These are phyloP conservation scores for Agrostemma githago DNA, from an alignment of 148 eudicot genomes.

Conservation along the genomic window DNA sequence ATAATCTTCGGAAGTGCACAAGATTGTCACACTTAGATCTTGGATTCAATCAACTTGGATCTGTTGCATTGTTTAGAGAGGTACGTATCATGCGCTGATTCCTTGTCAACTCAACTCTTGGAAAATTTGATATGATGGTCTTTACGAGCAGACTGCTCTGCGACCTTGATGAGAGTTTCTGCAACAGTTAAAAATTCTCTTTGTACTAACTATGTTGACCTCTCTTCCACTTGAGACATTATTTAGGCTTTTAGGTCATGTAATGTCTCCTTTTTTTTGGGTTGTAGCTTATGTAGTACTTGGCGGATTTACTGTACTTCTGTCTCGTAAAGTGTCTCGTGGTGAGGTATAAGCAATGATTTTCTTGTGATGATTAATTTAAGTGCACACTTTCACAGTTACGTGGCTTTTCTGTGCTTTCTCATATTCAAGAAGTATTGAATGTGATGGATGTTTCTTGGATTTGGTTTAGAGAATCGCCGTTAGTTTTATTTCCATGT, in stretches of 20 bases:
- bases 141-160: background rate
- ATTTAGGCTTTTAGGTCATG: background rate
- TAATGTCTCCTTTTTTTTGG: background rate
- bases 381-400: background rate
- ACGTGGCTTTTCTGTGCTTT: background rate
- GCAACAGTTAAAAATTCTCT: background rate
- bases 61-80: conserved; percentile 64
- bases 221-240: background rate
- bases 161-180: background rate
- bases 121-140: background rate
- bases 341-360: background rate
- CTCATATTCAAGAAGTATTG: background rate
- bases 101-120: background rate
- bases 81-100: conserved; percentile 30
- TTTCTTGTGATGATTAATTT: background rate
- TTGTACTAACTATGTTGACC: no score
- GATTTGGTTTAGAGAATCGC: background rate
- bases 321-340: no score
- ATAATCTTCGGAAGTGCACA: conserved; percentile 77
- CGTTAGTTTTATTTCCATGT: background rate
- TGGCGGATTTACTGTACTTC: no score
- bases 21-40: conserved; percentile 79
- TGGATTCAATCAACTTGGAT: conserved; percentile 88
- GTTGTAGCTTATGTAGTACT: background rate
- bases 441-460: background rate